Percentiles rank a stretch among this genome's conserved stretches.
Conservation (phyloP, 129 eudicot species). For the Silybum marianum region DNA sequence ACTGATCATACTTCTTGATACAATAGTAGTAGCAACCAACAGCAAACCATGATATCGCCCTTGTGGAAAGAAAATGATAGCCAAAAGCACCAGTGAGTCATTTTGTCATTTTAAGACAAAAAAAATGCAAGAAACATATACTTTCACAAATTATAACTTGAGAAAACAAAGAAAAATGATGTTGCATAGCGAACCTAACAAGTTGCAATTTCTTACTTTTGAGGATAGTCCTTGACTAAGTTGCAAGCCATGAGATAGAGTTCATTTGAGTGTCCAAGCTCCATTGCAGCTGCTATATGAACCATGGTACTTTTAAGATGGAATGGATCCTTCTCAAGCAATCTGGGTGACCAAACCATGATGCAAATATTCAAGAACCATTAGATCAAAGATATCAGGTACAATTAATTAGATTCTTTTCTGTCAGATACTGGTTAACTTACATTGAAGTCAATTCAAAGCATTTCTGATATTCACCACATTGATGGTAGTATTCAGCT, state of each 20-base stretch:
- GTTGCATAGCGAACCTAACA: neutral
- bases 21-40: conserved; percentile 98
- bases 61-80: conserved; percentile 25
- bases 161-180: neutral
- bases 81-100: conserved; percentile 4
- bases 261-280: conserved; percentile 95
- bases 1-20: conserved; percentile 89
- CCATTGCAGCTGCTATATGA: conserved; percentile 98
- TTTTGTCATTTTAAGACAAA: neutral
- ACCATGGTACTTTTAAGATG: conserved; percentile 90
- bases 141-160: neutral
- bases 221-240: conserved; percentile 94
- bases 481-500: conserved; percentile 96
- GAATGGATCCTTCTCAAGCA: conserved; percentile 96
- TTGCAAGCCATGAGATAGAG: conserved; percentile 97
- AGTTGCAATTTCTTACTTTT: conserved; percentile 78
- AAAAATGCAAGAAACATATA: neutral
- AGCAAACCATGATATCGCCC: conserved; percentile 98
- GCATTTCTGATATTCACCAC: conserved; percentile 97
- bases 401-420: neutral
- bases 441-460: conserved; percentile 88
- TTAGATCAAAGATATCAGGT: neutral
- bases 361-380: neutral
- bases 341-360: conserved; percentile 44
- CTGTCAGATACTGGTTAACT: conserved; percentile 31